A percentile compares a stretch with the other conserved stretches of the same genome.
phyloP scores from a whole-genome alignment of 306 rosid species.

The Biancaea sappan region DNA sequence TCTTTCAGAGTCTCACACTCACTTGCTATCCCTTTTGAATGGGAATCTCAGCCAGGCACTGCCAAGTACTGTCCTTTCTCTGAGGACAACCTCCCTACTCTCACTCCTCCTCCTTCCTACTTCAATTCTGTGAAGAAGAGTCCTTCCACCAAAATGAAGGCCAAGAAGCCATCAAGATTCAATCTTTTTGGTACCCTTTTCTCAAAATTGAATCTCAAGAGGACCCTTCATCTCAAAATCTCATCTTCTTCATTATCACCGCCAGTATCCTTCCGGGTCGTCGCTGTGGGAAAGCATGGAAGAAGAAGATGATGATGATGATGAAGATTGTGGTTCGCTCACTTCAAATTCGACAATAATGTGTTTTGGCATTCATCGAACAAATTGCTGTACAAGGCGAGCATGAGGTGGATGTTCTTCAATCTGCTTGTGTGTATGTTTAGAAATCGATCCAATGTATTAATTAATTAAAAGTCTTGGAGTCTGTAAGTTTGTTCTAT shows the following conservation, averaged over 20 bases:
- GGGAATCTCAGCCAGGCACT: slow-evolving; percentile 93
- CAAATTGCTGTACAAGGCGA: background rate
- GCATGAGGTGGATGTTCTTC: background rate
- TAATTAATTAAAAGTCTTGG: too few species aligned
- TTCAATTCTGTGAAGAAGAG: slow-evolving; percentile 22
- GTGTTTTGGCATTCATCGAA: background rate
- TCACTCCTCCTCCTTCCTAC: slow-evolving; percentile 88
- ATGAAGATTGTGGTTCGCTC: background rate
- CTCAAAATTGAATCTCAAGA: slow-evolving; percentile 48
- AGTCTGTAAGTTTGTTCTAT: too few species aligned
- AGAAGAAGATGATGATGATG: slow-evolving; percentile 8
- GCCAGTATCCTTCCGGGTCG: slow-evolving; percentile 25
- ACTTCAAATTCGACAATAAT: background rate
- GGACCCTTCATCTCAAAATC: too few species aligned
- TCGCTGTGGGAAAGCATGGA: background rate
- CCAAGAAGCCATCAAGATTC: slow-evolving; percentile 53
- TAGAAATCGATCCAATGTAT: too few species aligned
- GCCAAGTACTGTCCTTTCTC: slow-evolving; percentile 53
- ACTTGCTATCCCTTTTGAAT: slow-evolving; percentile 66
- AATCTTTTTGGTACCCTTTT: slow-evolving; percentile 38
- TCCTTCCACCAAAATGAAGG: slow-evolving; percentile 14
- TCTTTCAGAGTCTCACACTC: slow-evolving; percentile 64
- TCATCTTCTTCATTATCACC: too few species aligned
- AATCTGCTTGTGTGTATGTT: too few species aligned
- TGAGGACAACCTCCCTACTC: slow-evolving; percentile 62